Conservation (phyloP, 129 eudicot species). For the Centrapalus pauciflorus region DNA sequence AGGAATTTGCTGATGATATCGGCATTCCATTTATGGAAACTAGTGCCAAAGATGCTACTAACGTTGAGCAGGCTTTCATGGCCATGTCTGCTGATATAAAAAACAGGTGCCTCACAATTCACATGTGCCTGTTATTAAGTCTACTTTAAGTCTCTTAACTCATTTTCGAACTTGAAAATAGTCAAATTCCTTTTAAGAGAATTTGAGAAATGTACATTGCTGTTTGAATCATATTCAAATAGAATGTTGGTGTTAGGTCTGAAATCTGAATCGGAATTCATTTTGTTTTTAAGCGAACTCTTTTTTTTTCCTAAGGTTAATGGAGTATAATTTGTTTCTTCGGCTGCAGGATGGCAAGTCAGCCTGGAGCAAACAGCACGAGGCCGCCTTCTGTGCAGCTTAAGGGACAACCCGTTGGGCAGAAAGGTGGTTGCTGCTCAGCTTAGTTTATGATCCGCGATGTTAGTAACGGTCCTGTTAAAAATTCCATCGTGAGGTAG, state of each 20-base stretch:
- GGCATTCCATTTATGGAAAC: conserved; percentile 45
- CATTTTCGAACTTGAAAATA: neutral
- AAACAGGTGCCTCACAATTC: conserved; percentile 20
- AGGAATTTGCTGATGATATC: conserved; percentile 38
- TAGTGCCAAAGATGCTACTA: conserved; percentile 46
- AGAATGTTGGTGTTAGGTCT: neutral
- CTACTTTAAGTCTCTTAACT: neutral
- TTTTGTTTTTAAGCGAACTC: neutral
- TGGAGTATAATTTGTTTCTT: neutral
- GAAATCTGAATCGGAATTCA: neutral
- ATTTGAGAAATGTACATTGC: neutral
- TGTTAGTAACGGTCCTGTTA: too few relatives aligned
- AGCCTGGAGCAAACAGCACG: conserved; percentile 49
- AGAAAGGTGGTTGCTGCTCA: conserved; percentile 74
- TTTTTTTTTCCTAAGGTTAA: neutral
- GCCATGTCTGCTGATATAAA: conserved; percentile 45
- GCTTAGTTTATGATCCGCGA: conserved; percentile 21
- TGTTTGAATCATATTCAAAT: neutral
- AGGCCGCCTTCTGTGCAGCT: conserved; percentile 79
- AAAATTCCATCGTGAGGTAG: too few relatives aligned
- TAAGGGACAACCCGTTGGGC: conserved; percentile 67
- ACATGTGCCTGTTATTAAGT: neutral
- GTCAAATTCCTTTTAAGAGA: neutral
- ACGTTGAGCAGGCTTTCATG: conserved; percentile 93
- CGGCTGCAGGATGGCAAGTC: conserved; percentile 68